Conservation (phyloP, 306 rosid species). For the Nissolia schottii region DNA sequence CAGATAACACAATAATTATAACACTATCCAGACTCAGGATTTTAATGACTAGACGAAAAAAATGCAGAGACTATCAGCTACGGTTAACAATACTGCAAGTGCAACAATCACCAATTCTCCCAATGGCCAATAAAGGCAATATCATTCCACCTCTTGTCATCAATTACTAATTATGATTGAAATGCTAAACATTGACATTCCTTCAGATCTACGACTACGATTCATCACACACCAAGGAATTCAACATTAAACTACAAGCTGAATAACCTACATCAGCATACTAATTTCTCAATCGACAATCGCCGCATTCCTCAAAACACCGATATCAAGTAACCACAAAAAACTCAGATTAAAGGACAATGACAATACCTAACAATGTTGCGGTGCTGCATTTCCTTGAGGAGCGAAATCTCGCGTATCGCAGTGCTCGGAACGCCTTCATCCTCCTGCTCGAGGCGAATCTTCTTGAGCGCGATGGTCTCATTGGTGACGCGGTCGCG, state of each 20-base stretch:
- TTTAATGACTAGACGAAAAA: background rate
- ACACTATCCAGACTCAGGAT: background rate
- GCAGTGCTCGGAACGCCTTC: conserved; percentile 96
- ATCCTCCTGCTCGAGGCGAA: conserved; percentile 90
- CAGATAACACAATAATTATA: background rate
- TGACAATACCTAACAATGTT: conserved; percentile 73
- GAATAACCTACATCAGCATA: background rate
- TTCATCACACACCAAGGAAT: background rate
- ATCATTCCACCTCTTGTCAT: background rate
- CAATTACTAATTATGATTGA: background rate
- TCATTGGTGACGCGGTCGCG: conserved; percentile 74
- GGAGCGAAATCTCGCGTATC: conserved; percentile 80
- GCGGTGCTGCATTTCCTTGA: conserved; percentile 89
- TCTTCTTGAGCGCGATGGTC: conserved; percentile 84
- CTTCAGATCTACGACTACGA: conserved; percentile 15
- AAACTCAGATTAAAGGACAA: background rate
- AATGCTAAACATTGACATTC: background rate
- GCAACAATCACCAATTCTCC: background rate
- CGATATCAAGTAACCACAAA: too few species aligned
- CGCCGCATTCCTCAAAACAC: background rate
- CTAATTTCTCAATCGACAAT: background rate
- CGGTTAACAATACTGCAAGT: background rate
- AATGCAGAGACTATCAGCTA: background rate
- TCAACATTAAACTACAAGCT: background rate
- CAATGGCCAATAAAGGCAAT: background rate